Conservation (phyloP, 1,284 basidiomycete species). For the Hypsizygus ulmarius region DNA sequence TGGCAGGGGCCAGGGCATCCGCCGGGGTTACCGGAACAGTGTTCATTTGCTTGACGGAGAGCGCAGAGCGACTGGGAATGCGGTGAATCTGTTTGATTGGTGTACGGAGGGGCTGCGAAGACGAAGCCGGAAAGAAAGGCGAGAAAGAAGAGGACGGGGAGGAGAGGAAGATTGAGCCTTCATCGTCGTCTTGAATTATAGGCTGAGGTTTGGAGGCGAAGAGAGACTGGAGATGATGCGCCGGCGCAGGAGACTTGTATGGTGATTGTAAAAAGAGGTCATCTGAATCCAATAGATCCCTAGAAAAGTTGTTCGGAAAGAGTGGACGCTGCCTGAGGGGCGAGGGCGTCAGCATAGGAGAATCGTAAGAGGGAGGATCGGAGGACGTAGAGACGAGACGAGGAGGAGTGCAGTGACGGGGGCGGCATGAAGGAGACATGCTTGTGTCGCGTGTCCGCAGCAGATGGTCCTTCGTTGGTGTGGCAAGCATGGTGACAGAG, state of each 20-base stretch:
- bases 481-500: slow-evolving; percentile 37
- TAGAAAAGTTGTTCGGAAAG: slow-evolving; percentile 28
- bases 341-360: slow-evolving; percentile 62
- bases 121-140: slow-evolving; percentile 39
- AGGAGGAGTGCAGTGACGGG: slow-evolving; percentile 37
- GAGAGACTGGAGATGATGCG: slow-evolving; percentile 32
- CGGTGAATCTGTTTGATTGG: slow-evolving; percentile 49
- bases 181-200: slow-evolving; percentile 52
- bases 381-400: slow-evolving; percentile 24
- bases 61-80: slow-evolving; percentile 26
- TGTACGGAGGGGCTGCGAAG: slow-evolving; percentile 49
- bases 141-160: slow-evolving; percentile 38
- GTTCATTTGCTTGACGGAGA: slow-evolving; percentile 28
- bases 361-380: slow-evolving; percentile 35
- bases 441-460: slow-evolving; percentile 37
- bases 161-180: slow-evolving; percentile 52
- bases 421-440: slow-evolving; percentile 46
- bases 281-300: slow-evolving; percentile 36
- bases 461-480: slow-evolving; percentile 36
- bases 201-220: slow-evolving; percentile 39
- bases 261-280: slow-evolving; percentile 57
- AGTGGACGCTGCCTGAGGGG: slow-evolving; percentile 47
- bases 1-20: slow-evolving; percentile 23
- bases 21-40: slow-evolving; percentile 16
- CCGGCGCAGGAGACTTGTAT: slow-evolving; percentile 42